Percentiles rank a stretch among this genome's conserved stretches.
These are phyloP conservation scores for Ustilago loliicola DNA, from an alignment of 1,284 basidiomycete genomes.

Conservation along the genomic window DNA sequence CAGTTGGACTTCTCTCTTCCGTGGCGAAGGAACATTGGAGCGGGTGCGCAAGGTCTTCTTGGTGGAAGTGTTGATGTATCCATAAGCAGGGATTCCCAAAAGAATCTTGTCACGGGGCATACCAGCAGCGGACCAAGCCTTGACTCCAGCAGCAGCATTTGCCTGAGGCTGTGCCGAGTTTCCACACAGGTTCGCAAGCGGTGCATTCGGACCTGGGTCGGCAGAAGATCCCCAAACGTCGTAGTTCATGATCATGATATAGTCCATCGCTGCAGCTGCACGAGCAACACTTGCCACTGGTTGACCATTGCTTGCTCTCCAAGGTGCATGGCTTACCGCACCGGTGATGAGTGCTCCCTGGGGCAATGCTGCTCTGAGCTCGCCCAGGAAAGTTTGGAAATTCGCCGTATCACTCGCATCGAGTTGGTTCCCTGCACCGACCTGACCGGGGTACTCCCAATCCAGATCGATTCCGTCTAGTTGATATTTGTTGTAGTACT, in stretches of 20 bases:
- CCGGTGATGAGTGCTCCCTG: slow-evolving; percentile 70
- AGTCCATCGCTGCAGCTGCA: slow-evolving; percentile 53
- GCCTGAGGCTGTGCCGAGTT: slow-evolving; percentile 60
- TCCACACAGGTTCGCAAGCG: slow-evolving; percentile 61
- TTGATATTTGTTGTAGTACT: slow-evolving; percentile 72
- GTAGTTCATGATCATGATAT: slow-evolving; percentile 67
- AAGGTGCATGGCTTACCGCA: slow-evolving; percentile 51
- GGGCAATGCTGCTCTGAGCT: slow-evolving; percentile 71
- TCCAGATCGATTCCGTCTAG: slow-evolving; percentile 77
- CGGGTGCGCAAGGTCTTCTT: slow-evolving; percentile 20
- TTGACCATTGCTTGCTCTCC: slow-evolving; percentile 43
- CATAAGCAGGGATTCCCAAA: slow-evolving; percentile 60
- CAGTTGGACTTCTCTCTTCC: slow-evolving; percentile 30
- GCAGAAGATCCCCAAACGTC: slow-evolving; percentile 59
- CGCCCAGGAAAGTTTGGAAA: slow-evolving; percentile 64
- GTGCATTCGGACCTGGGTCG: slow-evolving; percentile 60
- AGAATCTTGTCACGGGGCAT: slow-evolving; percentile 65
- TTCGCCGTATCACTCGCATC: slow-evolving; percentile 53
- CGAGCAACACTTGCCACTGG: slow-evolving; percentile 52
- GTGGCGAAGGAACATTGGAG: no score
- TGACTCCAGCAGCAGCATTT: slow-evolving; percentile 58
- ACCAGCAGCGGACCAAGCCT: slow-evolving; percentile 58
- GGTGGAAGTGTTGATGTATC: slow-evolving; percentile 51
- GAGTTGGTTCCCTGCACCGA: slow-evolving; percentile 61
- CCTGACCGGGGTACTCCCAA: slow-evolving; percentile 72